These are phyloP conservation scores for Erodium texanum DNA, from an alignment of 441 rosid genomes.

Conservation along the genomic window DNA sequence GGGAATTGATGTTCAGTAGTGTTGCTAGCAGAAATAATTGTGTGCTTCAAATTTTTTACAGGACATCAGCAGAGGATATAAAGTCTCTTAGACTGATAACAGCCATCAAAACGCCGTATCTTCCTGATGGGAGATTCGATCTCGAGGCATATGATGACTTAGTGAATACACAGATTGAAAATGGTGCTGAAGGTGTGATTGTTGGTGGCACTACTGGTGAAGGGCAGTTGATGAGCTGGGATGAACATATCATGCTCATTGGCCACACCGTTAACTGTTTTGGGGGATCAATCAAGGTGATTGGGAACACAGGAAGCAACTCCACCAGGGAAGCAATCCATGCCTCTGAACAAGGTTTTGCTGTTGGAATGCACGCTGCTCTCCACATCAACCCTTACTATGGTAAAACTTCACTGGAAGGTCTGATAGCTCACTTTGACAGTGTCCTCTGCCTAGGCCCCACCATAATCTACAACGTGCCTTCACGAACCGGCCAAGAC, in stretches of 20 bases:
- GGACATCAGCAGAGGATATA: slow-evolving; percentile 63
- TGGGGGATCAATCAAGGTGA: slow-evolving; percentile 63
- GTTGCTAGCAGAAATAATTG: neutral
- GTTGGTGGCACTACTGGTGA: slow-evolving; percentile 94
- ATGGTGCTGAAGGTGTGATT: slow-evolving; percentile 68
- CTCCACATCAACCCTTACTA: slow-evolving; percentile 87
- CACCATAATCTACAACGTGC: slow-evolving; percentile 75
- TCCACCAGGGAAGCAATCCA: slow-evolving; percentile 86
- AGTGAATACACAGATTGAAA: slow-evolving; percentile 57
- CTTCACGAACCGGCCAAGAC: slow-evolving; percentile 82
- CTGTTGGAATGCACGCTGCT: slow-evolving; percentile 90
- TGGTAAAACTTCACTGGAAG: slow-evolving; percentile 76
- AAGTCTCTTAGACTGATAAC: slow-evolving; percentile 67
- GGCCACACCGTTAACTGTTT: slow-evolving; percentile 80
- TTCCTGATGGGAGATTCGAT: slow-evolving; percentile 88
- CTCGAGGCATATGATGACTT: slow-evolving; percentile 75
- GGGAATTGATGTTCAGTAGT: neutral
- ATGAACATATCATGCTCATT: slow-evolving; percentile 83
- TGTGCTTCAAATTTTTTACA: slow-evolving; percentile 21
- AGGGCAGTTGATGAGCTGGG: slow-evolving; percentile 95
- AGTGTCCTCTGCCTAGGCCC: slow-evolving; percentile 83
- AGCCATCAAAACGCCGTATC: slow-evolving; percentile 78
- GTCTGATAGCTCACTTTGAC: slow-evolving; percentile 60
- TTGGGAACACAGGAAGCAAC: slow-evolving; percentile 89
- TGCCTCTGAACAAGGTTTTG: slow-evolving; percentile 93